A percentile compares a stretch with the other conserved stretches of the same genome.
Evolutionary conservation across 2,329 filamentous ascomycete species (phyloP).

Genomic region (Fusarium xyrophilum): DNA sequence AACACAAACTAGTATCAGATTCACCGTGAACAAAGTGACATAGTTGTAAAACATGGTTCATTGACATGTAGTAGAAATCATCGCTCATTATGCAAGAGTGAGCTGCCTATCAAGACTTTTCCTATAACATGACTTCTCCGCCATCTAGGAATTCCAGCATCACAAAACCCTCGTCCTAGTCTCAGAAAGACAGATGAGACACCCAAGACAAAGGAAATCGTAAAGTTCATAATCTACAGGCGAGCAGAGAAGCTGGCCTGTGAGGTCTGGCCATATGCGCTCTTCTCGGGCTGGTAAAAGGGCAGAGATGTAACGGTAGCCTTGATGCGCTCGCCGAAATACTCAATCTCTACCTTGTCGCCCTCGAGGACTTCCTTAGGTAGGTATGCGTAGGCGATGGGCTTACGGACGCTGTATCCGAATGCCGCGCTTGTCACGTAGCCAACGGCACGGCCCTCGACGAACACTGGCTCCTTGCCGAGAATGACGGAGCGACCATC

Average conservation of each 20-base stretch:
- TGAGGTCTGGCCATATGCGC: slow-evolving; percentile 16
- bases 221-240: slow-evolving; percentile 18
- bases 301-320: slow-evolving; percentile 63
- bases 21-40: not conserved
- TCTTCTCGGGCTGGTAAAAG: slow-evolving; percentile 31
- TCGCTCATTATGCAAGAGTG: slow-evolving; percentile 24
- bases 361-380: slow-evolving; percentile 56
- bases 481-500: slow-evolving; percentile 64
- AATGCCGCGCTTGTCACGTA: slow-evolving; percentile 69
- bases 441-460: slow-evolving; percentile 54
- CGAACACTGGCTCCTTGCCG: slow-evolving; percentile 68
- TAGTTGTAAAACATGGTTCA: not conserved
- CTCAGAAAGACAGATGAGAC: not conserved
- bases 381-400: slow-evolving; percentile 66
- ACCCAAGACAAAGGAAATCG: not conserved
- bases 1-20: too few species aligned
- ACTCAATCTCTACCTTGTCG: slow-evolving; percentile 63
- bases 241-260: slow-evolving; percentile 21
- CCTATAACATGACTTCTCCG: not conserved
- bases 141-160: not conserved
- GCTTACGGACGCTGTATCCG: slow-evolving; percentile 64
- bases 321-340: slow-evolving; percentile 61
- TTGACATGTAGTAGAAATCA: slow-evolving; percentile 20
- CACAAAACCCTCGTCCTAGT: not conserved
- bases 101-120: slow-evolving; percentile 13